phyloP scores from a whole-genome alignment of 345 rosid species.

The Rhodomyrtus tomentosa region DNA sequence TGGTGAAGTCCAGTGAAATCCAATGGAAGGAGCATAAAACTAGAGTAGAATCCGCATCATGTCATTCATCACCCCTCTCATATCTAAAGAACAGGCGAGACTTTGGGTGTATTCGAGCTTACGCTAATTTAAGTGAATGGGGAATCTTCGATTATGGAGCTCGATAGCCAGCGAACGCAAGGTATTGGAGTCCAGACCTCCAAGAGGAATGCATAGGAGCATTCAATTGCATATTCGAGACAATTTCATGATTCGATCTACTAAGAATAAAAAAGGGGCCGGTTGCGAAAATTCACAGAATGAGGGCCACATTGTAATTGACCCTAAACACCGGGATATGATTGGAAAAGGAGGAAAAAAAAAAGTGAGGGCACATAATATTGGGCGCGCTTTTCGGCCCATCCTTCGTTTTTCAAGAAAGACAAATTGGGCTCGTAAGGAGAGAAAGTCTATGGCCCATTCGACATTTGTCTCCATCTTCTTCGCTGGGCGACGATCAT shows the following conservation, averaged over 20 bases:
- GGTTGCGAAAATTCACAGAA: not conserved
- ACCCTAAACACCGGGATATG: not conserved
- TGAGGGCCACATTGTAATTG: not conserved
- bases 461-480: not conserved
- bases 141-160: too few relatives aligned
- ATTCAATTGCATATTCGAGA: not conserved
- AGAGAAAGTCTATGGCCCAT: not conserved
- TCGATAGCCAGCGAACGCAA: too few relatives aligned
- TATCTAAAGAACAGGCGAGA: too few relatives aligned
- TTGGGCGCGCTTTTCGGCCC: not conserved
- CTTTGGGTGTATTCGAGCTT: too few relatives aligned
- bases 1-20: not conserved
- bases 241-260: not conserved
- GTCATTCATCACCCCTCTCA: not conserved
- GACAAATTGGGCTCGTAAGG: not conserved
- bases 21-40: not conserved
- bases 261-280: not conserved
- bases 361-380: not conserved
- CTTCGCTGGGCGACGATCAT: not conserved
- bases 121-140: too few relatives aligned
- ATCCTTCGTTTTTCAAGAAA: accelerated
- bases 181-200: not conserved
- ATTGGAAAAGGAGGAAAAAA: accelerated
- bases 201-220: not conserved
- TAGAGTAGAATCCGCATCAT: not conserved